Percentiles rank a stretch among this genome's conserved stretches.
Evolutionary conservation across 129 eudicot genomes (phyloP).

Genomic region (Arctium lappa): DNA sequence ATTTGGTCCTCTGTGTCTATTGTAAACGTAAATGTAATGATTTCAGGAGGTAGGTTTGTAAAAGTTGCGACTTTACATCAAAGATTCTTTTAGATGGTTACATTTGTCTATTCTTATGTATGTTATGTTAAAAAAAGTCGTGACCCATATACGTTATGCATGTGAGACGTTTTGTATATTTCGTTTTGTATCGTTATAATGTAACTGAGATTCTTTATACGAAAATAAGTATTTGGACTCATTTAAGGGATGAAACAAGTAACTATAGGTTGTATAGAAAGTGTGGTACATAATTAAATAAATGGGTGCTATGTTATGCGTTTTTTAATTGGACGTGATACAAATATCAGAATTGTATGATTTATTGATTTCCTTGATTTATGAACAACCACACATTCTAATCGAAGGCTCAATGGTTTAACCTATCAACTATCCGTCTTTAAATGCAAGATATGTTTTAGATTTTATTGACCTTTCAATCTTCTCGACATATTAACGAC

Average conservation of each 20-base stretch:
- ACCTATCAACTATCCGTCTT: background rate
- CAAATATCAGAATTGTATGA: background rate
- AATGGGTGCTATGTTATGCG: background rate
- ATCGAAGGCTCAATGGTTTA: background rate
- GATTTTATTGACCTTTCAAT: background rate
- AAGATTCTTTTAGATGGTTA: conserved; percentile 8
- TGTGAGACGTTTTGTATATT: background rate
- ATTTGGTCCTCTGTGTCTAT: background rate
- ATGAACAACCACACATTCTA: background rate
- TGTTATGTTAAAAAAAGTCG: background rate
- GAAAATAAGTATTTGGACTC: background rate
- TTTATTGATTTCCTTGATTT: background rate
- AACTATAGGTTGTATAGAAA: background rate
- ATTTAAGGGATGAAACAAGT: background rate
- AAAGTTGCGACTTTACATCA: conserved; percentile 2
- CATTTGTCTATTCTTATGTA: background rate
- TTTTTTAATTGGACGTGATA: background rate
- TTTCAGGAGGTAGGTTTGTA: background rate
- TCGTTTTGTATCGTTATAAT: background rate
- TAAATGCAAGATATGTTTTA: background rate
- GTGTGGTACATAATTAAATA: background rate
- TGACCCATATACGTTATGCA: background rate
- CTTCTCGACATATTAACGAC: background rate
- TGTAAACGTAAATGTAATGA: background rate
- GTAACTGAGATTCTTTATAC: background rate